phyloP scores from a whole-genome alignment of 2,329 filamentous ascomycete genomes.

The Spiromastix sp. region DNA sequence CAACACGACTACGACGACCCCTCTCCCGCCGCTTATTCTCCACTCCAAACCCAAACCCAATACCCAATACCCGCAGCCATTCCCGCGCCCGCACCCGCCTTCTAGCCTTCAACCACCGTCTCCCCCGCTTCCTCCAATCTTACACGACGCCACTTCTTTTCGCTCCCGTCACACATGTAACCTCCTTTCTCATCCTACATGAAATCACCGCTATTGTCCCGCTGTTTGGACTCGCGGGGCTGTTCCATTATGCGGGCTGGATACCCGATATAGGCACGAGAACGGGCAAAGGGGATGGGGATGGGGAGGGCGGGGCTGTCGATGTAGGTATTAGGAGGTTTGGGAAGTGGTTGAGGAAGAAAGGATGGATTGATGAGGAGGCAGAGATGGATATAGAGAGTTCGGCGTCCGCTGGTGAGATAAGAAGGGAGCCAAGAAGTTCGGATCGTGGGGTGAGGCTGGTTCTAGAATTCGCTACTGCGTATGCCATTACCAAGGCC shows the following conservation, averaged over 20 bases:
- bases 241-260: slow-evolving; percentile 73
- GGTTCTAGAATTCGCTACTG: slow-evolving; percentile 65
- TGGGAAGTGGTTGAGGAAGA: slow-evolving; percentile 64
- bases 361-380: slow-evolving; percentile 60
- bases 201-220: slow-evolving; percentile 83
- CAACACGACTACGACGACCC: too few relatives aligned
- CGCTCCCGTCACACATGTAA: slow-evolving; percentile 72
- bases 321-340: slow-evolving; percentile 61
- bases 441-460: slow-evolving; percentile 40
- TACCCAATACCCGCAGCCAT: not conserved
- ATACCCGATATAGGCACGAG: slow-evolving; percentile 55
- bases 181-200: slow-evolving; percentile 81
- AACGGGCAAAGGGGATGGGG: slow-evolving; percentile 23
- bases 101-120: slow-evolving; percentile 32
- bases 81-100: slow-evolving; percentile 19
- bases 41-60: slow-evolving; percentile 1
- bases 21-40: not conserved
- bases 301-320: slow-evolving; percentile 22
- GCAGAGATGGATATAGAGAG: slow-evolving; percentile 33
- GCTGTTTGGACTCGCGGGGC: slow-evolving; percentile 59
- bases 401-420: slow-evolving; percentile 16
- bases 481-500: slow-evolving; percentile 83
- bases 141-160: slow-evolving; percentile 61
- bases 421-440: slow-evolving; percentile 17
- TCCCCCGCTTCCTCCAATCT: slow-evolving; percentile 57